phyloP scores from a whole-genome alignment of 495 filamentous ascomycete species.

The Sabuloglossum arenarium region DNA sequence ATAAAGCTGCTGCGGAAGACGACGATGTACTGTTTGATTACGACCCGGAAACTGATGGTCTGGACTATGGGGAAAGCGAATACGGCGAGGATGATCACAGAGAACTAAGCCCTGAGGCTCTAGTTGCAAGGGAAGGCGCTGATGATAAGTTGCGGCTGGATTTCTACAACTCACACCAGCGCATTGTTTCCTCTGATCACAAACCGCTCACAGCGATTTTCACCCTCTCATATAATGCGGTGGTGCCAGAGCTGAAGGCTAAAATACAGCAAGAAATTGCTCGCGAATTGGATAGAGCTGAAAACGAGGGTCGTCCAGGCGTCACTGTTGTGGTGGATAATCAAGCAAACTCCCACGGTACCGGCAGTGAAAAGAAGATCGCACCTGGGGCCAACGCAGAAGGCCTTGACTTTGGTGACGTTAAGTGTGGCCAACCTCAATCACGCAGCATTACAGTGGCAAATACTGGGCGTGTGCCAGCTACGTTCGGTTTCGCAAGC shows the following conservation, averaged over 20 bases:
- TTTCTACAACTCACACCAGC: constrained; percentile 71
- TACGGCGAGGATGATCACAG: constrained; percentile 34
- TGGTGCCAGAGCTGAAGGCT: constrained; percentile 61
- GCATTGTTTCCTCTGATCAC: constrained; percentile 82
- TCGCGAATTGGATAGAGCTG: constrained; percentile 67
- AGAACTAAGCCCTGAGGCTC: constrained; percentile 16
- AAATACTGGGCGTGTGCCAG: constrained; percentile 66
- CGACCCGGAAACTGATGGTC: constrained; percentile 56
- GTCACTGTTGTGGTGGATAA: constrained; percentile 70
- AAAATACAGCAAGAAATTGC: constrained; percentile 74
- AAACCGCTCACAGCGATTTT: constrained; percentile 77
- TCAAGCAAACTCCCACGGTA: constrained; percentile 12
- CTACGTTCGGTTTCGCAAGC: constrained; percentile 55
- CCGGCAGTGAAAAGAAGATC: constrained; percentile 10
- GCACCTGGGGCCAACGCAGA: constrained; percentile 16
- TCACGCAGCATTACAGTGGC: constrained; percentile 56
- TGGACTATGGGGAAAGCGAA: constrained; percentile 32
- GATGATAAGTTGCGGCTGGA: constrained; percentile 46
- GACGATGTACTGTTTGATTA: constrained; percentile 81
- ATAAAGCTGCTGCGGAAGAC: constrained; percentile 45
- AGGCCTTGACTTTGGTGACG: constrained; percentile 54
- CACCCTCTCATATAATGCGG: constrained; percentile 60
- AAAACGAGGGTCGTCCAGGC: constrained; percentile 75
- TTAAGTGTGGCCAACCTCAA: constrained; percentile 44
- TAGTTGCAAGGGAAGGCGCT: constrained; percentile 31